Conservation (phyloP, 345 rosid species). For the Linum tenue region DNA sequence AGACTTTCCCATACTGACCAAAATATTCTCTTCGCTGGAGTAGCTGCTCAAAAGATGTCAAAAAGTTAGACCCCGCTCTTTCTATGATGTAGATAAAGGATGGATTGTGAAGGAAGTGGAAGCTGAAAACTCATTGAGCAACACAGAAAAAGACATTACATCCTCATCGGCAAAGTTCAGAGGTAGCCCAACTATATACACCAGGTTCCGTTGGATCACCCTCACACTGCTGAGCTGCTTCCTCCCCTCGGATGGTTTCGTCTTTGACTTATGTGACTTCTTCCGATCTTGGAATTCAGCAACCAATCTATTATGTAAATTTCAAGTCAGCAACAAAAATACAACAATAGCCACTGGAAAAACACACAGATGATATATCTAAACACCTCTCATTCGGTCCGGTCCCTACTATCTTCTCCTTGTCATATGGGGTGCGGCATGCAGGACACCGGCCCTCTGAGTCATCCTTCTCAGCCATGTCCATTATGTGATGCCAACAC, state of each 20-base stretch:
- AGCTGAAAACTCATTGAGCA: background rate
- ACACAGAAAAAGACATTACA: conserved; percentile 24
- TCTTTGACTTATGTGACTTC: conserved; percentile 59
- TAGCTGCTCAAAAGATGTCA: conserved; percentile 37
- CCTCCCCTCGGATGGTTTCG: conserved; percentile 59
- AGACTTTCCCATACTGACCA: conserved; percentile 86
- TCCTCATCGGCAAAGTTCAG: conserved; percentile 85
- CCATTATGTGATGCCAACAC: conserved; percentile 96
- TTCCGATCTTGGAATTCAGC: conserved; percentile 68
- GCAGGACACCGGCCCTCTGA: conserved; percentile 92
- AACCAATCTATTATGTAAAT: conserved; percentile 35
- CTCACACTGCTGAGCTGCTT: conserved; percentile 76
- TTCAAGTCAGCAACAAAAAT: background rate
- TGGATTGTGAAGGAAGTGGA: background rate
- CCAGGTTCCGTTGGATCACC: conserved; percentile 78
- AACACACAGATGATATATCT: background rate
- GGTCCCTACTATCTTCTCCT: conserved; percentile 84
- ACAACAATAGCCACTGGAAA: background rate
- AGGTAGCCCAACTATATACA: conserved; percentile 86
- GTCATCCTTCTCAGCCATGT: conserved; percentile 91
- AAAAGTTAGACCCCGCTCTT: background rate
- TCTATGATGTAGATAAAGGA: background rate
- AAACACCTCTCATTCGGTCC: conserved; percentile 63
- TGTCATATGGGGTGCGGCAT: conserved; percentile 79
- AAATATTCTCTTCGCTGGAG: conserved; percentile 71